Percentiles rank a stretch among this genome's conserved stretches.
These are phyloP conservation scores for Paraurostyla sp. DNA, from an alignment of 73 alveolate genomes.

Conservation along the genomic window DNA sequence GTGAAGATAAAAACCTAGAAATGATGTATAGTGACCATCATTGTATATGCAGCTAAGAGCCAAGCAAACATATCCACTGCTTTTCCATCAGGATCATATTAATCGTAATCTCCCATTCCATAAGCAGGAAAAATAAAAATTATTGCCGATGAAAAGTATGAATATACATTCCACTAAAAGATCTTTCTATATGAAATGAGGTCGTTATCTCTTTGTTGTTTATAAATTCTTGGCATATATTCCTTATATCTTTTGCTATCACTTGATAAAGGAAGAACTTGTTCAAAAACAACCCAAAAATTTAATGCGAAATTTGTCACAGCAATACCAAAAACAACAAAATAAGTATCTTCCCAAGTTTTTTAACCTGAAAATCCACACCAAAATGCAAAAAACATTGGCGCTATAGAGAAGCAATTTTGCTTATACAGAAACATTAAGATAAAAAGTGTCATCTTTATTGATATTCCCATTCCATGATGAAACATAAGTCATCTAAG, in stretches of 20 bases:
- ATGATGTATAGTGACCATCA: conserved; percentile 9
- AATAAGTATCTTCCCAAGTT: conserved; percentile 33
- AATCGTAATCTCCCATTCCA: background rate
- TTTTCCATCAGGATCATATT: background rate
- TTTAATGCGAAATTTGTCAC: background rate
- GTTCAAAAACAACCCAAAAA: background rate
- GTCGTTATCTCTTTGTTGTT: background rate
- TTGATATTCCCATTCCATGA: conserved; percentile 80
- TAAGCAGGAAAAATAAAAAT: background rate
- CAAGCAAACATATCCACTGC: background rate
- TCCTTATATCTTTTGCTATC: background rate
- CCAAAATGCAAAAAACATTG: conserved; percentile 73
- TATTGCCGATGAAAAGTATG: background rate
- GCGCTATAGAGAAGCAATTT: conserved; percentile 72
- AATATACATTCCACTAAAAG: background rate
- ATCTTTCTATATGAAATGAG: background rate
- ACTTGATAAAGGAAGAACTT: background rate
- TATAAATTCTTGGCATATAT: background rate
- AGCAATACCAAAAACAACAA: background rate
- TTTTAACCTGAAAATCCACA: conserved; percentile 81
- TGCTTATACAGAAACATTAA: conserved; percentile 79
- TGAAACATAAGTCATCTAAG: conserved; percentile 71
- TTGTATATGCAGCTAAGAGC: background rate
- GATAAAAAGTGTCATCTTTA: conserved; percentile 80
- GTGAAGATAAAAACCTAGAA: background rate